phyloP scores from a whole-genome alignment of 768 basidiomycete species.

The Pleurotus cornucopiae region DNA sequence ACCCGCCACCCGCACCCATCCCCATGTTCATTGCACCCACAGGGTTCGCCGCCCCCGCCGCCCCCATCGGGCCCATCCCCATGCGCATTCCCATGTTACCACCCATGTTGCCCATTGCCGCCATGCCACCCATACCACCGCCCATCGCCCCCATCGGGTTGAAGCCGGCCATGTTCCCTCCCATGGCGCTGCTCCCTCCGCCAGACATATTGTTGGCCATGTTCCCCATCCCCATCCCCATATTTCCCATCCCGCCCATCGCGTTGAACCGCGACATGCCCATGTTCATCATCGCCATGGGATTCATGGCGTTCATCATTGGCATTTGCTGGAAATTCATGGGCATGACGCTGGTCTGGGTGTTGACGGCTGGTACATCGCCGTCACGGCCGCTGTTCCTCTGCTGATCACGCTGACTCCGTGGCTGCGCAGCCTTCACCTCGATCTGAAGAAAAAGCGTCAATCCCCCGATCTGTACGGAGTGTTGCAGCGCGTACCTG shows the following conservation, averaged over 20 bases:
- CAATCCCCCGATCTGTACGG: not conserved
- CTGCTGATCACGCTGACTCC: conserved; percentile 57
- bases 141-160: conserved; percentile 9
- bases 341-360: conserved; percentile 42
- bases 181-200: conserved; percentile 16
- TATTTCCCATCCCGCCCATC: conserved; percentile 28
- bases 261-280: conserved; percentile 27
- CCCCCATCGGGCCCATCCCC: conserved; percentile 7
- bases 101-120: not conserved
- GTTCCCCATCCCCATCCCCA: conserved; percentile 14
- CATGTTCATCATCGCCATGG: conserved; percentile 51
- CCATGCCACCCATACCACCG: conserved; percentile 10
- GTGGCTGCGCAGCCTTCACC: conserved; percentile 77
- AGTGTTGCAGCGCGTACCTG: conserved; percentile 39
- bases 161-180: conserved; percentile 15
- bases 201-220: conserved; percentile 27
- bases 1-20: not conserved
- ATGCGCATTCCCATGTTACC: conserved; percentile 6
- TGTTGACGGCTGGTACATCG: conserved; percentile 23
- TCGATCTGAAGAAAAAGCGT: conserved; percentile 53
- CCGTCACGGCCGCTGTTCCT: conserved; percentile 23
- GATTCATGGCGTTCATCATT: conserved; percentile 39
- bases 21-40: conserved; percentile 5
- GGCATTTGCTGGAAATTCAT: conserved; percentile 55
- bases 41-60: not conserved